These are phyloP conservation scores for Chlorella sp. DNA, from an alignment of 139 green algal species.

Conservation along the genomic window DNA sequence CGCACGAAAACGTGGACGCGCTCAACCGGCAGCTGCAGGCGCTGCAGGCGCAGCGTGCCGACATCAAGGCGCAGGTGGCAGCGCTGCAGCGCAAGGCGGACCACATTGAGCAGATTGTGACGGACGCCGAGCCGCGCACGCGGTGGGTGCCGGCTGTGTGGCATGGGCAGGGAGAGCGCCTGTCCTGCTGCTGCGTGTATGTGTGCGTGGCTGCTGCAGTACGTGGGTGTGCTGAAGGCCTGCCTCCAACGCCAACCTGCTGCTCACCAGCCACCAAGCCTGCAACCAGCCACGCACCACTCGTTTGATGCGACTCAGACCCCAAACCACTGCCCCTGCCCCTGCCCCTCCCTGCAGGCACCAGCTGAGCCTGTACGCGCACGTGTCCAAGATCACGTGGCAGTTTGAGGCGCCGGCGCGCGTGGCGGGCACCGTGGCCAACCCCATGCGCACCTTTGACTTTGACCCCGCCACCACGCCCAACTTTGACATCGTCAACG, in stretches of 20 bases:
- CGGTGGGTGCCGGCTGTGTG: conserved; percentile 5
- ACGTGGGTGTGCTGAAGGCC: too few species aligned
- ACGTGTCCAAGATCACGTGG: conserved; percentile 71
- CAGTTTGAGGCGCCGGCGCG: conserved; percentile 40
- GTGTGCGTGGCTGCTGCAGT: background rate
- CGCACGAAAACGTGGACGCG: conserved; percentile 16
- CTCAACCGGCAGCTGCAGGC: conserved; percentile 33
- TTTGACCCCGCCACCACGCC: conserved; percentile 24
- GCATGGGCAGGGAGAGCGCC: background rate
- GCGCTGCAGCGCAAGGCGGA: conserved; percentile 21
- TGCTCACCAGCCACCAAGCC: too few species aligned
- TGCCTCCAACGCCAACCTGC: too few species aligned
- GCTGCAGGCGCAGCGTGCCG: conserved; percentile 18
- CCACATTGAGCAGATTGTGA: conserved; percentile 36
- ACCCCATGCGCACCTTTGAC: conserved; percentile 41
- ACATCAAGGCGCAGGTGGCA: conserved; percentile 11
- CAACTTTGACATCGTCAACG: conserved; percentile 34
- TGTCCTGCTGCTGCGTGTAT: background rate
- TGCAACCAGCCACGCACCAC: too few species aligned
- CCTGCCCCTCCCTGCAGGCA: conserved; percentile 46
- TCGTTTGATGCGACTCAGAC: too few species aligned
- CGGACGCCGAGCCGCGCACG: conserved; percentile 31
- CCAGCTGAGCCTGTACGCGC: conserved; percentile 66
- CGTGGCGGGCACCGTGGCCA: conserved; percentile 52
- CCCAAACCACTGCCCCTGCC: too few species aligned